These are phyloP conservation scores for Aschersonia sp. DNA, from an alignment of 2,329 filamentous ascomycete genomes.

Conservation along the genomic window DNA sequence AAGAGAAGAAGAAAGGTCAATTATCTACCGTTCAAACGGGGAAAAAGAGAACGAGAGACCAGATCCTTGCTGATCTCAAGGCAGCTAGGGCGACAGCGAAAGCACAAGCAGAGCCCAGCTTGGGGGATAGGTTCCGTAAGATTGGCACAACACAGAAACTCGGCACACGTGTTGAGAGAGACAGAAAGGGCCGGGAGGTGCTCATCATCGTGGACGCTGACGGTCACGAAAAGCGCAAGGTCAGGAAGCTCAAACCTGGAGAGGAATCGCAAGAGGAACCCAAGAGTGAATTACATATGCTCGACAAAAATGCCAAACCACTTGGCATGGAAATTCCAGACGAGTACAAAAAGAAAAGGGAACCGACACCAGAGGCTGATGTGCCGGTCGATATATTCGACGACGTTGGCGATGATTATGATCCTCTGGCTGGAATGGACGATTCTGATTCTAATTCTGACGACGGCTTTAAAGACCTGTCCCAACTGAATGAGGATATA, in stretches of 20 bases:
- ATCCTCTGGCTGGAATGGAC: conserved; percentile 47
- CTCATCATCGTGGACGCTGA: conserved; percentile 52
- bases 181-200: conserved; percentile 46
- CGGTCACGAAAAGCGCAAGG: conserved; percentile 50
- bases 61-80: conserved; percentile 54
- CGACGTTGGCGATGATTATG: conserved; percentile 50
- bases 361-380: conserved; percentile 26
- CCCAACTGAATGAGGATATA: background rate
- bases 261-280: conserved; percentile 21
- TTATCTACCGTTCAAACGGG: conserved; percentile 40
- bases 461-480: conserved; percentile 18
- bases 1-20: conserved; percentile 44
- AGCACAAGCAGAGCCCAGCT: conserved; percentile 30
- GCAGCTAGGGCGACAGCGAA: conserved; percentile 47
- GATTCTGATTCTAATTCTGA: conserved; percentile 29
- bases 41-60: conserved; percentile 48
- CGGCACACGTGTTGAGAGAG: conserved; percentile 43
- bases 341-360: conserved; percentile 32
- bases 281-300: conserved; percentile 31
- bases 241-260: conserved; percentile 35
- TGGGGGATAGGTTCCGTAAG: conserved; percentile 50
- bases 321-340: conserved; percentile 54
- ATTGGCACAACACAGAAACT: conserved; percentile 41
- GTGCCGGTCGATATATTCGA: conserved; percentile 52
- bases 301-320: conserved; percentile 39